Percentiles rank a stretch among this genome's conserved stretches.
These are phyloP conservation scores for Trichomonascaceae sp. DNA, from an alignment of 1,139 yeast genomes.

Conservation along the genomic window DNA sequence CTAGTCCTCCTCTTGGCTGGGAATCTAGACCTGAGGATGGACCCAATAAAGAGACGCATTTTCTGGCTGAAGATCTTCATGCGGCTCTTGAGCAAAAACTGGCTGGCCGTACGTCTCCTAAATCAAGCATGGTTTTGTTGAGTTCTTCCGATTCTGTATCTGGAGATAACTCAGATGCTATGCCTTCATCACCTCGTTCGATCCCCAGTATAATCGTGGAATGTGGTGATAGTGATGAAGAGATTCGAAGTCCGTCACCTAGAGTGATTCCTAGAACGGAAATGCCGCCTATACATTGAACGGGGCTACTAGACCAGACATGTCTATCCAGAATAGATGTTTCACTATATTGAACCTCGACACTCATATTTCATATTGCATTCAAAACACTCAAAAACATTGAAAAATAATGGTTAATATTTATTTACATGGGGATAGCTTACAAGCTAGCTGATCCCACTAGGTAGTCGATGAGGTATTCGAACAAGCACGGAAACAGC, in stretches of 20 bases:
- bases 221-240: slow-evolving; percentile 29
- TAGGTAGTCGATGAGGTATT: not conserved
- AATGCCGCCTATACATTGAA: slow-evolving; percentile 15
- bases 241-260: slow-evolving; percentile 12
- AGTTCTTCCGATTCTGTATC: not conserved
- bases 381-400: not conserved
- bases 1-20: slow-evolving; percentile 42
- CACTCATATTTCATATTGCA: not conserved
- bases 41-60: slow-evolving; percentile 30
- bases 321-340: too few species aligned
- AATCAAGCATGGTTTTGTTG: not conserved
- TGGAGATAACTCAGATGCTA: not conserved
- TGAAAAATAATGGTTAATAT: not conserved
- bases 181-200: slow-evolving; percentile 5
- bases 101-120: not conserved
- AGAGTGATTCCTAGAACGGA: slow-evolving; percentile 18
- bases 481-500: not conserved
- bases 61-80: slow-evolving; percentile 17
- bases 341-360: too few species aligned
- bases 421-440: not conserved
- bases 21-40: slow-evolving; percentile 32
- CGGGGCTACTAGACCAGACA: too few species aligned
- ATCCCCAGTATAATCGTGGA: slow-evolving; percentile 28
- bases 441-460: not conserved
- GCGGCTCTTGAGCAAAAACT: slow-evolving; percentile 14